These are phyloP conservation scores for Xylaria sp. DNA, from an alignment of 2,329 filamentous ascomycete species.

Conservation along the genomic window DNA sequence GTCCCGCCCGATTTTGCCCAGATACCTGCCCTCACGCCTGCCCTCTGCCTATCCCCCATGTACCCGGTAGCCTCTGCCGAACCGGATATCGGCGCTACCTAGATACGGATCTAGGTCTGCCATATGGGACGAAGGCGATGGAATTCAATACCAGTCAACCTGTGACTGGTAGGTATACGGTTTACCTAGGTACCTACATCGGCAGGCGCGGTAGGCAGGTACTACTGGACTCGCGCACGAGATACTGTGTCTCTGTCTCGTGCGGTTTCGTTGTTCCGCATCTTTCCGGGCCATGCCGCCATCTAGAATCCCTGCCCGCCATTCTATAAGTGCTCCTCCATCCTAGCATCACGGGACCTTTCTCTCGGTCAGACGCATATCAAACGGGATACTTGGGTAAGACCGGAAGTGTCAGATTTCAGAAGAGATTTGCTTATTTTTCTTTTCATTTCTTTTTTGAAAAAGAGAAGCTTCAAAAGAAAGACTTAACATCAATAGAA, in stretches of 20 bases:
- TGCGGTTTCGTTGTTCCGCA: constrained; percentile 3
- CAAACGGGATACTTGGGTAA: no score
- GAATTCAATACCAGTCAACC: neutral
- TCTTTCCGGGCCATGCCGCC: constrained; percentile 13
- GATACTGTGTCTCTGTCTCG: no score
- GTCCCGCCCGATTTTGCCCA: neutral
- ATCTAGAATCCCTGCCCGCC: neutral
- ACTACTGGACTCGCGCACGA: neutral
- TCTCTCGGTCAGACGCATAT: no score
- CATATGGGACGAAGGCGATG: neutral
- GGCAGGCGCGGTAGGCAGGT: neutral
- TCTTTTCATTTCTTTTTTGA: neutral
- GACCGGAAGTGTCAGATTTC: no score
- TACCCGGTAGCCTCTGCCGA: neutral
- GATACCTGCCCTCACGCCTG: no score
- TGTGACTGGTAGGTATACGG: no score
- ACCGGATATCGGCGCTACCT: neutral
- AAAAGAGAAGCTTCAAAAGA: neutral
- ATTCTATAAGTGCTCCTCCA: neutral
- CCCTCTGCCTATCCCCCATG: neutral
- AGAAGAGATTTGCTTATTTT: neutral
- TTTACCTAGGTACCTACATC: no score
- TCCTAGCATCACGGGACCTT: neutral
- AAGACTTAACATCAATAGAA: neutral
- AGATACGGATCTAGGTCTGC: neutral